These are phyloP conservation scores for Oenanthe javanica DNA, from an alignment of 140 eudicot species.

Conservation along the genomic window DNA sequence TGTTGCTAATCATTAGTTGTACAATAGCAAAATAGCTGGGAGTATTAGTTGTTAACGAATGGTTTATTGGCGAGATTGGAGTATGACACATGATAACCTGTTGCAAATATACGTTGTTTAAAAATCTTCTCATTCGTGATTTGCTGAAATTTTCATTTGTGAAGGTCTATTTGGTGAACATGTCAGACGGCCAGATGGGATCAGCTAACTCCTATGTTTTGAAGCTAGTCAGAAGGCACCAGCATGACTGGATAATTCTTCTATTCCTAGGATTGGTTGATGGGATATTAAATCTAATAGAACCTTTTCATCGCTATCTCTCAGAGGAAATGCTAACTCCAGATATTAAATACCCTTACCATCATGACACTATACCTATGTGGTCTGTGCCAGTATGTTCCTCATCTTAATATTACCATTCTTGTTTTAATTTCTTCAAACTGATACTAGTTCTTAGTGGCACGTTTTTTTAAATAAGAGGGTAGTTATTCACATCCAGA, in stretches of 20 bases:
- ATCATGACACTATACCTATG: constrained; percentile 50
- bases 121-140: background rate
- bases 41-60: background rate
- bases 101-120: background rate
- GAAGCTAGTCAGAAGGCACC: constrained; percentile 30
- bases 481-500: background rate
- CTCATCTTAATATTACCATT: background rate
- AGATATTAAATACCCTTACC: constrained; percentile 39
- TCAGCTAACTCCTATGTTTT: constrained; percentile 41
- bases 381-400: constrained; percentile 47
- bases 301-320: constrained; percentile 60
- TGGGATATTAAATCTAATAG: constrained; percentile 29
- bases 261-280: constrained; percentile 36
- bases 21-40: background rate
- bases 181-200: constrained; percentile 47
- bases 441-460: background rate
- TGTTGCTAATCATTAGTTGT: background rate
- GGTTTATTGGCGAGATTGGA: background rate
- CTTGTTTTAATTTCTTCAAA: background rate
- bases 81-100: background rate
- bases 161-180: constrained; percentile 24
- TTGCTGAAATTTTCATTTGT: background rate
- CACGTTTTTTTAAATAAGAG: background rate
- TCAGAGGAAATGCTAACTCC: constrained; percentile 40
- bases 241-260: constrained; percentile 55